Evolutionary conservation across 1,284 basidiomycete genomes (phyloP).

Genomic region (Neonothopanus nambi): DNA sequence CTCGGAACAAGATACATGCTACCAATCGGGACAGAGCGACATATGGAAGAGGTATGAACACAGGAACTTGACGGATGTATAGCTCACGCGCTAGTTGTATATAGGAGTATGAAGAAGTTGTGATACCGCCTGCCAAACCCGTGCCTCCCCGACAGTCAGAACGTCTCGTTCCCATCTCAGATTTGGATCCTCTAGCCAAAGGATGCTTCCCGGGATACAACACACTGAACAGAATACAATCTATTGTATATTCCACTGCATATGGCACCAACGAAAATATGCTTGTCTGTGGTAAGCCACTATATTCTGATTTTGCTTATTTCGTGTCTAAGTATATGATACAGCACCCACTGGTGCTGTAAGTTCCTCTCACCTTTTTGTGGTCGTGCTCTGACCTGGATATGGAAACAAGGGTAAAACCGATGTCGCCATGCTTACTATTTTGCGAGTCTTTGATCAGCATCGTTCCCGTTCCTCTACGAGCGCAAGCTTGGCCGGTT

Average conservation of each 20-base stretch:
- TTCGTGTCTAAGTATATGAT: background rate
- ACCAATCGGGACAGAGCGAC: conserved; percentile 81
- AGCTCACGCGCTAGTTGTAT: conserved; percentile 9
- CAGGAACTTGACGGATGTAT: background rate
- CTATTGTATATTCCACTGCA: conserved; percentile 91
- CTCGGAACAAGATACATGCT: conserved; percentile 78
- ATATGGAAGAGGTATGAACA: conserved; percentile 53
- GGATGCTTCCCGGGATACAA: conserved; percentile 93
- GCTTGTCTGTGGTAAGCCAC: conserved; percentile 84
- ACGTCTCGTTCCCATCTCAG: conserved; percentile 69
- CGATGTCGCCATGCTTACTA: conserved; percentile 94
- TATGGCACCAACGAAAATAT: conserved; percentile 96
- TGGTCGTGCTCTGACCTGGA: conserved; percentile 12
- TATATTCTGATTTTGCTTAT: background rate
- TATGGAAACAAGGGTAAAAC: conserved; percentile 90
- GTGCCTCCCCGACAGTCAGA: conserved; percentile 80
- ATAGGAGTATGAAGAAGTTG: conserved; percentile 81
- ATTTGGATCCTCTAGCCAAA: conserved; percentile 78
- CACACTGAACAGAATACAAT: conserved; percentile 92
- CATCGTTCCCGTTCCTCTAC: conserved; percentile 46
- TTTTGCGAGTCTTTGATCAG: conserved; percentile 86
- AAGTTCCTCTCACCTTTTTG: conserved; percentile 31
- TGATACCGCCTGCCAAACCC: conserved; percentile 82
- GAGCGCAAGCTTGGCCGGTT: conserved; percentile 43
- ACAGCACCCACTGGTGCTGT: conserved; percentile 94